phyloP scores from a whole-genome alignment of 495 filamentous ascomycete genomes.

The Daldinia vernicosa region DNA sequence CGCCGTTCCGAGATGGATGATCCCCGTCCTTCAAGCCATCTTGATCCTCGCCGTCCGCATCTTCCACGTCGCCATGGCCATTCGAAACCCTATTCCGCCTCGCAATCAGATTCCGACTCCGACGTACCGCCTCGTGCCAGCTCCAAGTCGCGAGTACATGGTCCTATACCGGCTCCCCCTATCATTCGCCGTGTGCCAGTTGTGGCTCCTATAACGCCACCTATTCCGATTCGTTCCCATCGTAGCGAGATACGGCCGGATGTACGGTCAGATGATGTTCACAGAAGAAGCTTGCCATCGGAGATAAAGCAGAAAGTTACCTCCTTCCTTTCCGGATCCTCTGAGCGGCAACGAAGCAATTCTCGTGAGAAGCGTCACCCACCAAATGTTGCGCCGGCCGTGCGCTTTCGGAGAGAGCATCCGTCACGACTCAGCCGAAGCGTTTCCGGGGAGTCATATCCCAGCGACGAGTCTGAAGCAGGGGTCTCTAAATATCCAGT shows the following conservation, averaged over 20 bases:
- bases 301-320: slow-evolving; percentile 45
- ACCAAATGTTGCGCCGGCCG: slow-evolving; percentile 11
- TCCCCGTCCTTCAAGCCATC: slow-evolving; percentile 33
- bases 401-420: slow-evolving; percentile 37
- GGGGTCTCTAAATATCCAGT: slow-evolving; percentile 35
- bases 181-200: slow-evolving; percentile 43
- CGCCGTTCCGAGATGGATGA: slow-evolving; percentile 36
- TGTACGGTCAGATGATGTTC: slow-evolving; percentile 41
- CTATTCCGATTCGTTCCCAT: slow-evolving; percentile 32
- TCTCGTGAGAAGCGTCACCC: slow-evolving; percentile 39
- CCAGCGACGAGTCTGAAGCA: slow-evolving; percentile 44
- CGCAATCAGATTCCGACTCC: slow-evolving; percentile 34
- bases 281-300: slow-evolving; percentile 39
- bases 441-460: slow-evolving; percentile 41
- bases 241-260: slow-evolving; percentile 40
- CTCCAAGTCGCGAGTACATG: slow-evolving; percentile 28
- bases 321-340: slow-evolving; percentile 38
- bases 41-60: slow-evolving; percentile 37
- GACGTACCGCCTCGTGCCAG: slow-evolving; percentile 32
- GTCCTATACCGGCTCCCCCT: slow-evolving; percentile 37
- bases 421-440: slow-evolving; percentile 43
- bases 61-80: slow-evolving; percentile 46
- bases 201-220: slow-evolving; percentile 20
- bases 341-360: slow-evolving; percentile 41
- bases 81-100: slow-evolving; percentile 33